phyloP scores from a whole-genome alignment of 1,139 yeast species.

The Nadsonia commutata region DNA sequence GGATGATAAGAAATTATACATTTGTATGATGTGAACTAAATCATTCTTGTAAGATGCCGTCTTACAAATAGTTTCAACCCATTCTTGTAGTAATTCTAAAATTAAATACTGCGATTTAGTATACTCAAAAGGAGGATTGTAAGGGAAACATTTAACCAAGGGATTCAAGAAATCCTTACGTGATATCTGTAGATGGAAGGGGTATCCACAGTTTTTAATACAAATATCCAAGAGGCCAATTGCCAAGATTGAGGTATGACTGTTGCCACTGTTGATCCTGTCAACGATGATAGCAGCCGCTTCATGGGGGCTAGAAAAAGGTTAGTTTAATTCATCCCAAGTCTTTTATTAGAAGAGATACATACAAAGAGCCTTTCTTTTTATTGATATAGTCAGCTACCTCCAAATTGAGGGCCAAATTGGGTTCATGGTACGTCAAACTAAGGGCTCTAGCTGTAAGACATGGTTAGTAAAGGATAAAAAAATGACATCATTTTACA shows the following conservation, averaged over 20 bases:
- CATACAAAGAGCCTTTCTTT: slow-evolving; percentile 52
- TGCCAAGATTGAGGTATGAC: slow-evolving; percentile 56
- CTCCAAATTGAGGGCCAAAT: slow-evolving; percentile 73
- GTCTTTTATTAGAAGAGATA: no score
- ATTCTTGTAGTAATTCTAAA: slow-evolving; percentile 84
- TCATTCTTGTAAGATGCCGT: slow-evolving; percentile 85
- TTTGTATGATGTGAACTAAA: slow-evolving; percentile 79
- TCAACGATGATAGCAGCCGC: slow-evolving; percentile 86
- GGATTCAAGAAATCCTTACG: slow-evolving; percentile 89
- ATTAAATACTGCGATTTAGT: slow-evolving; percentile 71
- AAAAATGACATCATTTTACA: background rate
- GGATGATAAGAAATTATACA: slow-evolving; percentile 78
- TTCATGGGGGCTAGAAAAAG: no score
- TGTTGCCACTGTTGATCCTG: slow-evolving; percentile 65
- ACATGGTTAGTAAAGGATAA: background rate
- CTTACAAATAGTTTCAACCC: slow-evolving; percentile 91
- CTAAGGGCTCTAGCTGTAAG: slow-evolving; percentile 69
- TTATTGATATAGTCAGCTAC: slow-evolving; percentile 88
- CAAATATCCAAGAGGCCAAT: slow-evolving; percentile 61
- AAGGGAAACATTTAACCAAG: slow-evolving; percentile 84
- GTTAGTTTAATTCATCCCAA: no score
- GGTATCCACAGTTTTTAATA: slow-evolving; percentile 95
- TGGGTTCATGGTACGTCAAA: slow-evolving; percentile 74
- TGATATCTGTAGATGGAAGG: slow-evolving; percentile 86
- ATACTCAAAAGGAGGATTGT: slow-evolving; percentile 79